phyloP scores from a whole-genome alignment of 2,329 filamentous ascomycete genomes.

The Pyricularia pennisetigena region DNA sequence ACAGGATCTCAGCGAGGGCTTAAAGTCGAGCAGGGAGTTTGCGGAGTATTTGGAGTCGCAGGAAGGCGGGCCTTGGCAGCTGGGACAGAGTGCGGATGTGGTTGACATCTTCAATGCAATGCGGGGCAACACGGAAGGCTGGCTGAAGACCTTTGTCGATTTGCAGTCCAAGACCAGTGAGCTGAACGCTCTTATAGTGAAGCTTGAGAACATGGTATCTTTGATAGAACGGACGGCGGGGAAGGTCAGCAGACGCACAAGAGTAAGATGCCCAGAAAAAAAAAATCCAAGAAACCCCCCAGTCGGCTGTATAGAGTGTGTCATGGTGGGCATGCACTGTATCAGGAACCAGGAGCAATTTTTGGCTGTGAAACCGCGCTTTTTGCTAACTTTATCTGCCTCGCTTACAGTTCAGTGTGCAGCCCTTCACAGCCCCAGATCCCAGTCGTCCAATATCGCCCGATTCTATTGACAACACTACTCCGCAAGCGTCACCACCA shows the following conservation, averaged over 20 bases:
- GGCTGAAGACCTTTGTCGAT: conserved; percentile 70
- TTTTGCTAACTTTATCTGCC: not conserved
- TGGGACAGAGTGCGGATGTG: conserved; percentile 47
- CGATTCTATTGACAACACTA: conserved; percentile 6
- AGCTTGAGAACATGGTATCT: conserved; percentile 66
- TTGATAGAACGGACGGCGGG: conserved; percentile 84
- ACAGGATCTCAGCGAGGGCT: conserved; percentile 68
- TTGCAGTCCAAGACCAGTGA: conserved; percentile 64
- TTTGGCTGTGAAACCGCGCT: not conserved
- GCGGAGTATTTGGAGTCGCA: conserved; percentile 64
- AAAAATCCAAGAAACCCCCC: not conserved
- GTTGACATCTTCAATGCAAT: conserved; percentile 77
- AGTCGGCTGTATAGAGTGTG: not conserved
- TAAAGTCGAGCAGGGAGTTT: conserved; percentile 67
- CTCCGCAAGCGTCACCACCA: conserved; percentile 10
- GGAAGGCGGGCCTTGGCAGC: conserved; percentile 47
- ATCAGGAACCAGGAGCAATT: not conserved
- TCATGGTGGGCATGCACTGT: not conserved
- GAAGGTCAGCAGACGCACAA: conserved; percentile 68
- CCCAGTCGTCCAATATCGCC: conserved; percentile 5
- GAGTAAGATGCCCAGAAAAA: conserved; percentile 39
- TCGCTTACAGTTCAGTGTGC: conserved; percentile 17
- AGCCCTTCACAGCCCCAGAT: conserved; percentile 13
- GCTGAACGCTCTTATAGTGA: conserved; percentile 59
- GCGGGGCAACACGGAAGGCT: conserved; percentile 86